These are phyloP conservation scores for Simmondsia chinensis DNA, from an alignment of 148 eudicot species.

Conservation along the genomic window DNA sequence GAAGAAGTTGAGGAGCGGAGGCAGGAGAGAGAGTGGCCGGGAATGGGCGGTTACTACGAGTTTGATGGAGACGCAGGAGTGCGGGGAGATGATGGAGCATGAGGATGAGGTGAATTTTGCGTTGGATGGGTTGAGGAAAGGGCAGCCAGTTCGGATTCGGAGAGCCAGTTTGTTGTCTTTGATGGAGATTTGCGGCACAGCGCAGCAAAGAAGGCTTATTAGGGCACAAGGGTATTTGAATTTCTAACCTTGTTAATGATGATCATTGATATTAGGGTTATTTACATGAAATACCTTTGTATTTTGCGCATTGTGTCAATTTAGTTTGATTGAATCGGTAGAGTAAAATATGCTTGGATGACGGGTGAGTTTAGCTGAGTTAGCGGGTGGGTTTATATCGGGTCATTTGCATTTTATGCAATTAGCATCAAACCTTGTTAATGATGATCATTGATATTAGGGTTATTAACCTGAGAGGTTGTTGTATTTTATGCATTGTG, in stretches of 20 bases:
- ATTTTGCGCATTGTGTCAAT: not conserved
- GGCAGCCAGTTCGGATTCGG: conserved; percentile 44
- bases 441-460: not conserved
- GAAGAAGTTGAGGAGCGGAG: conserved; percentile 29
- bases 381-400: too few species aligned
- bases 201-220: conserved; percentile 57
- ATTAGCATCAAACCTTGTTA: not conserved
- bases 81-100: conserved; percentile 96
- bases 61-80: conserved; percentile 93
- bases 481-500: not conserved
- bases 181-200: conserved; percentile 53
- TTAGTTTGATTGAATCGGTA: not conserved
- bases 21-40: conserved; percentile 14
- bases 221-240: conserved; percentile 70
- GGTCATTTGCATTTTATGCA: too few species aligned
- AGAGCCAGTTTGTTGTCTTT: conserved; percentile 70
- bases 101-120: conserved; percentile 91
- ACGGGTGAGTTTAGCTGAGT: too few species aligned
- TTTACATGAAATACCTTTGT: not conserved
- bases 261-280: not conserved
- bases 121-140: conserved; percentile 69
- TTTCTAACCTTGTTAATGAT: not conserved
- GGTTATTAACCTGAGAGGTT: not conserved
- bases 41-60: conserved; percentile 23
- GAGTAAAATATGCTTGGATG: not conserved